Percentiles rank a stretch among this genome's conserved stretches.
These are phyloP conservation scores for Spatholobus suberectus DNA, from an alignment of 306 rosid species.

Conservation along the genomic window DNA sequence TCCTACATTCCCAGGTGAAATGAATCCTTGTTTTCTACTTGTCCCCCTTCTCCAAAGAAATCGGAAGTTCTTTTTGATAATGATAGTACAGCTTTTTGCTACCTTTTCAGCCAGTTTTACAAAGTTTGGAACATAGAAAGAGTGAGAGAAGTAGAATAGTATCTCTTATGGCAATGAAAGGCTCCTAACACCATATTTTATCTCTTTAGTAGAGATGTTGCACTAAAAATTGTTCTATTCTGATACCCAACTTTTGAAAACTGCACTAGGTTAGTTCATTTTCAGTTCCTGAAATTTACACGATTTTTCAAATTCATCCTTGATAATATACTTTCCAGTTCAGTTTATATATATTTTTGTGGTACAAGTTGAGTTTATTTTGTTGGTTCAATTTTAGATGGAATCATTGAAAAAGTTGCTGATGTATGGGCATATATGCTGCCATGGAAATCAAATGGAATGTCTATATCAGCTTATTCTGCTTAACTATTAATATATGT, in stretches of 20 bases:
- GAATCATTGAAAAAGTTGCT: not conserved
- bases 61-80: constrained; percentile 19
- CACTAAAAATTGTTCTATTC: not conserved
- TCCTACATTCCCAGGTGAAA: constrained; percentile 91
- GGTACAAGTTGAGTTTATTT: constrained; percentile 1
- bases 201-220: constrained; percentile 20
- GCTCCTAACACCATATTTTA: constrained; percentile 22
- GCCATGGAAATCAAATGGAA: constrained; percentile 4
- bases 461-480: not conserved
- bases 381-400: not conserved
- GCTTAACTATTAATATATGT: not conserved
- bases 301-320: not conserved
- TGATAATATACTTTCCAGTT: not conserved
- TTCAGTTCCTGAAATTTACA: constrained; percentile 21
- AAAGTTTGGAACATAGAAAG: constrained; percentile 9
- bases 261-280: not conserved
- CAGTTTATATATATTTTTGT: not conserved
- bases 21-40: constrained; percentile 27
- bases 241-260: not conserved
- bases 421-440: not conserved
- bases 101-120: not conserved
- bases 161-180: constrained; percentile 16
- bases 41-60: constrained; percentile 15
- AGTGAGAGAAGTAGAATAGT: not conserved
- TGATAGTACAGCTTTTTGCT: constrained; percentile 17